Evolutionary conservation across 108 stramenopile species (phyloP).

Genomic region (Aurantiochytrium sp.): DNA sequence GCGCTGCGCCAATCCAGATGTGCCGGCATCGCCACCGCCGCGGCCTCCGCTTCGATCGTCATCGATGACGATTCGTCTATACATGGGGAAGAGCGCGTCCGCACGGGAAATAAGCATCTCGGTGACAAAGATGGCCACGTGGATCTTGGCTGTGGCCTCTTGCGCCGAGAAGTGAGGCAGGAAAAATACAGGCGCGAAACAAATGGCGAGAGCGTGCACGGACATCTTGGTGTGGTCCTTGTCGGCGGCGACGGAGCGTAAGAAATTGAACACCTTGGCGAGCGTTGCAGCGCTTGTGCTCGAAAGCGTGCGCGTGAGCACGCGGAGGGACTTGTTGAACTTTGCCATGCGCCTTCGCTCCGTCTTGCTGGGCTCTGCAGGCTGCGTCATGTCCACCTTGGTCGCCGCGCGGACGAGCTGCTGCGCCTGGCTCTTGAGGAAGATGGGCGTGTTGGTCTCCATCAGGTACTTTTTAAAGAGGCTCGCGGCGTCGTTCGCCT

Average conservation of each 20-base stretch:
- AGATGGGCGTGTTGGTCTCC: not conserved
- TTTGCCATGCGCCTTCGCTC: not conserved
- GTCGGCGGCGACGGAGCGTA: not conserved
- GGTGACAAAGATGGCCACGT: not conserved
- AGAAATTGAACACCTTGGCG: not conserved
- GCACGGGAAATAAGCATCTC: not conserved
- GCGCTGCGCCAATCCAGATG: not conserved
- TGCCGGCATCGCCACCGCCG: not conserved
- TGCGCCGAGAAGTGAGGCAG: not conserved
- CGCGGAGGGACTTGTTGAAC: not conserved
- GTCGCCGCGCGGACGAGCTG: not conserved
- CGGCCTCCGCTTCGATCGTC: not conserved
- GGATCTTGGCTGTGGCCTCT: not conserved
- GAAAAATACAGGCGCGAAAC: not conserved
- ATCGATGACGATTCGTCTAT: not conserved
- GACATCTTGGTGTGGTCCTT: not conserved
- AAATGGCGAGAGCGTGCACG: not conserved
- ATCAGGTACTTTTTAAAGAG: not conserved
- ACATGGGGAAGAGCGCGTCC: not conserved
- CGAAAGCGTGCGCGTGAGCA: not conserved
- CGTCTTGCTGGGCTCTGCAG: not conserved
- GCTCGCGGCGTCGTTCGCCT: not conserved
- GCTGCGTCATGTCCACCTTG: not conserved
- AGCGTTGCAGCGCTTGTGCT: not conserved
- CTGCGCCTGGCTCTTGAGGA: not conserved